A percentile compares a stretch with the other conserved stretches of the same genome.
phyloP scores from a whole-genome alignment of 768 basidiomycete species.

The Candolleomyces eurysporus region DNA sequence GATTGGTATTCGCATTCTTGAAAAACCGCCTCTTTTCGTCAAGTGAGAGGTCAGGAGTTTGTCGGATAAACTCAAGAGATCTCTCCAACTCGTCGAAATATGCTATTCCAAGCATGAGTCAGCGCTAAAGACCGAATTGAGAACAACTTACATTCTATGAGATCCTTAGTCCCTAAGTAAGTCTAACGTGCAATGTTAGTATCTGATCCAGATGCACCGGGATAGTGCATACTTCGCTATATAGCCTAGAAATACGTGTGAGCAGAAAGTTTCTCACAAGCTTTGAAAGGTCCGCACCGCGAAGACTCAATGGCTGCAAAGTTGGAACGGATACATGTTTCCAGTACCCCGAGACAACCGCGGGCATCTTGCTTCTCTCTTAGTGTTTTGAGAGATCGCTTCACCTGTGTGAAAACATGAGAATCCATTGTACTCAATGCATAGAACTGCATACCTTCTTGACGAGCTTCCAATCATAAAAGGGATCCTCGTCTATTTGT shows the following conservation, averaged over 20 bases:
- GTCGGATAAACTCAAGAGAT: conserved; percentile 74
- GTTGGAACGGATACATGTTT: conserved; percentile 87
- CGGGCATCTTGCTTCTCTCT: conserved; percentile 79
- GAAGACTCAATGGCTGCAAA: conserved; percentile 92
- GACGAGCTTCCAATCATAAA: conserved; percentile 89
- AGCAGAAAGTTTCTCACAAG: not conserved
- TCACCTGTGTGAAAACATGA: conserved; percentile 49
- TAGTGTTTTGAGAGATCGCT: conserved; percentile 65
- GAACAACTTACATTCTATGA: conserved; percentile 70
- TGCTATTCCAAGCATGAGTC: conserved; percentile 40
- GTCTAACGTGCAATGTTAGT: conserved; percentile 50
- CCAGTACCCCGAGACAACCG: conserved; percentile 85
- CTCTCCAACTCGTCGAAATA: conserved; percentile 78
- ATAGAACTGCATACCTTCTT: conserved; percentile 49
- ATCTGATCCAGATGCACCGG: conserved; percentile 6
- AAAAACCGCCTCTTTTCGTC: conserved; percentile 95
- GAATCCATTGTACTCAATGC: not conserved
- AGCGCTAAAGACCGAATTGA: not conserved
- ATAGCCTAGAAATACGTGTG: conserved; percentile 53
- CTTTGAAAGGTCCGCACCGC: conserved; percentile 40
- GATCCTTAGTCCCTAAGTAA: conserved; percentile 85
- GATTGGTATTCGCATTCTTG: conserved; percentile 82
- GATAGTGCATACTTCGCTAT: conserved; percentile 71
- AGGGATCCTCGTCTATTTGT: conserved; percentile 77
- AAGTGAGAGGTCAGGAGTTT: conserved; percentile 65